Percentiles rank a stretch among this genome's conserved stretches.
phyloP scores from a whole-genome alignment of 1,139 yeast genomes.

The Candida labiduridarum region DNA sequence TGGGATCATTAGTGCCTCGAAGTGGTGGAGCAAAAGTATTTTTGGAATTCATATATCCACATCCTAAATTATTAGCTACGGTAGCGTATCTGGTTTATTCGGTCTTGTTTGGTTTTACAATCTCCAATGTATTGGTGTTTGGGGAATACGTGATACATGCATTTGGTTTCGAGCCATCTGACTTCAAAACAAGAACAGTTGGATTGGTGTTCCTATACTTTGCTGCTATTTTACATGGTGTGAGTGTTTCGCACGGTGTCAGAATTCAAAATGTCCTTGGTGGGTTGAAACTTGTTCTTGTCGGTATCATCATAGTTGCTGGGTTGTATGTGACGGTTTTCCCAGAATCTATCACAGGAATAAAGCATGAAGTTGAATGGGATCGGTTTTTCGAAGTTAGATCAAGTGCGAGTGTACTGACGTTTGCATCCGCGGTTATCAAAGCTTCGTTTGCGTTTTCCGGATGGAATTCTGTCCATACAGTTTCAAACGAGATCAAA shows the following conservation, averaged over 20 bases:
- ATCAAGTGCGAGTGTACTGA: slow-evolving; percentile 39
- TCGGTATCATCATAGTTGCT: slow-evolving; percentile 49
- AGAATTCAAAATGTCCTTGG: slow-evolving; percentile 61
- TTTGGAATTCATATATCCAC: slow-evolving; percentile 62
- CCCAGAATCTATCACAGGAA: slow-evolving; percentile 43
- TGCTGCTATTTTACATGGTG: slow-evolving; percentile 53
- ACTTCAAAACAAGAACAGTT: slow-evolving; percentile 40
- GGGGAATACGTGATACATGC: slow-evolving; percentile 66
- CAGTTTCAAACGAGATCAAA: slow-evolving; percentile 61
- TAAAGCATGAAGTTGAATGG: slow-evolving; percentile 43
- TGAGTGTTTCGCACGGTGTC: slow-evolving; percentile 56
- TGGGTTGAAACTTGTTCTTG: slow-evolving; percentile 49
- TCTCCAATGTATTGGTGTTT: slow-evolving; percentile 68
- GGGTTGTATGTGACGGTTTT: slow-evolving; percentile 52
- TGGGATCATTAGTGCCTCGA: slow-evolving; percentile 70
- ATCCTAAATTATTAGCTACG: slow-evolving; percentile 60
- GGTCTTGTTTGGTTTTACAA: slow-evolving; percentile 62
- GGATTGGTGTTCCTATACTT: slow-evolving; percentile 48
- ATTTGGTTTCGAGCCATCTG: slow-evolving; percentile 42
- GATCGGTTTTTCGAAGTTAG: slow-evolving; percentile 30
- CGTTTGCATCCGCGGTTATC: slow-evolving; percentile 57
- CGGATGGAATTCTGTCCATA: slow-evolving; percentile 69
- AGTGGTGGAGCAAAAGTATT: slow-evolving; percentile 78
- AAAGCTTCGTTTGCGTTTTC: slow-evolving; percentile 62
- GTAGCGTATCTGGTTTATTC: slow-evolving; percentile 61